Percentiles rank a stretch among this genome's conserved stretches.
phyloP scores from a whole-genome alignment of 108 stramenopile species.

The Nitzschia sp. region DNA sequence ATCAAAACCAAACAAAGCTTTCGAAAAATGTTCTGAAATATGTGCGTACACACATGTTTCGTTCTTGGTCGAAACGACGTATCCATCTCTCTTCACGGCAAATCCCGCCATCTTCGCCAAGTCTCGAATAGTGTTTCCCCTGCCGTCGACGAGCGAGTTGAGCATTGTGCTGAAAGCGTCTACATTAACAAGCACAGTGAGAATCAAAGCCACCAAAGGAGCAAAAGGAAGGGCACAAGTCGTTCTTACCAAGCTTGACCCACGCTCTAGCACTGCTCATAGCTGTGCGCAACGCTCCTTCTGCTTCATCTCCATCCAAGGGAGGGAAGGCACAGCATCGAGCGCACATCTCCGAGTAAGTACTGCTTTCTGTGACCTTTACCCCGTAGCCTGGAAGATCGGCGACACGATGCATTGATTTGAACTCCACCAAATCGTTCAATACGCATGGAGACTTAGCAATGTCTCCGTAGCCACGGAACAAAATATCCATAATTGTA shows the following conservation, averaged over 20 bases:
- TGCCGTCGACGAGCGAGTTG: background rate
- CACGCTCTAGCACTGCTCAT: conserved; percentile 28
- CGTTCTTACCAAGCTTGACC: conserved; percentile 15
- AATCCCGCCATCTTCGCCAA: conserved; percentile 21
- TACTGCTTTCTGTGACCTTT: conserved; percentile 13
- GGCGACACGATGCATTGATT: background rate
- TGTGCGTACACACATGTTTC: conserved; percentile 7
- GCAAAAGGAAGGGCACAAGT: background rate
- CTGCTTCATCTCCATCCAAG: conserved; percentile 16
- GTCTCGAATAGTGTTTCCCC: background rate
- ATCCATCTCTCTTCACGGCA: conserved; percentile 5
- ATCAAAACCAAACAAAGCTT: conserved; percentile 18
- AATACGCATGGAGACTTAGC: conserved; percentile 5
- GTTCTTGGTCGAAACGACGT: background rate
- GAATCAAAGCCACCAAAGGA: background rate
- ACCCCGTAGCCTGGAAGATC: conserved; percentile 6
- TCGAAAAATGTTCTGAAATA: conserved; percentile 28
- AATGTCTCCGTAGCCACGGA: conserved; percentile 11
- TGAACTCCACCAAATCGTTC: conserved; percentile 21
- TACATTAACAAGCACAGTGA: background rate
- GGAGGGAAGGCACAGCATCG: conserved; percentile 15
- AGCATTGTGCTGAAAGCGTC: conserved; percentile 26
- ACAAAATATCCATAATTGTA: conserved; percentile 28
- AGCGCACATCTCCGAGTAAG: conserved; percentile 17
- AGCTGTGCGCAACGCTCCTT: conserved; percentile 15